Evolutionary conservation across 305 asterid species (phyloP).

Genomic region (Fraxinus greggii): DNA sequence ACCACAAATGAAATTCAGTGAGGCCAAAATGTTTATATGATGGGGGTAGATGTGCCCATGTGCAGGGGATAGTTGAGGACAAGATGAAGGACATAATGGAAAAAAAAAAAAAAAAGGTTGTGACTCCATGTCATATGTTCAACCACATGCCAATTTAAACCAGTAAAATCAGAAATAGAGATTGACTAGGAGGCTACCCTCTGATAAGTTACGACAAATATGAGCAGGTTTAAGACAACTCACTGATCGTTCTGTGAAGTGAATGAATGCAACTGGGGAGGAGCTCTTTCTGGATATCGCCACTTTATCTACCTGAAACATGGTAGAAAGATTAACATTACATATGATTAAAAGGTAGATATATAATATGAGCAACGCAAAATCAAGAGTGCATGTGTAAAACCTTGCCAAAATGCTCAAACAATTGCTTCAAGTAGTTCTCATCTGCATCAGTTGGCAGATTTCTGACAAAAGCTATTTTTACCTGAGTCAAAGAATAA

Average conservation of each 20-base stretch:
- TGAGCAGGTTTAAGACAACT: conserved; percentile 33
- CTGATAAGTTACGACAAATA: conserved; percentile 8
- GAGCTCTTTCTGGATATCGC: conserved; percentile 60
- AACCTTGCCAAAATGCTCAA: conserved; percentile 88
- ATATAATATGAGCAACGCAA: conserved; percentile 10
- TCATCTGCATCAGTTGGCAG: conserved; percentile 77
- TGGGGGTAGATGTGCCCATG: neutral
- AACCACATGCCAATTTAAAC: neutral
- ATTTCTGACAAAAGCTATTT: conserved; percentile 73
- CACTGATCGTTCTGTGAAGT: conserved; percentile 70
- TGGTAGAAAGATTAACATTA: conserved; percentile 21
- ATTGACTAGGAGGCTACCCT: conserved; percentile 8
- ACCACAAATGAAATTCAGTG: neutral
- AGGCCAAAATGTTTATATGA: neutral
- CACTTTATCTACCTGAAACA: conserved; percentile 81
- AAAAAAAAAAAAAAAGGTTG: neutral
- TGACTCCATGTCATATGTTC: neutral
- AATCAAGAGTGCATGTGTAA: conserved; percentile 18
- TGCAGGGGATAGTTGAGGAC: neutral
- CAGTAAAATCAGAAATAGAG: conserved; percentile 9
- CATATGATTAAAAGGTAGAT: conserved; percentile 19
- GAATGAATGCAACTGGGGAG: conserved; percentile 73
- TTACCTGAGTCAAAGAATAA: conserved; percentile 55
- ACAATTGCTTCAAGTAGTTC: conserved; percentile 61
- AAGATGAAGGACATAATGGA: neutral